Conservation (phyloP, 148 eudicot species). For the Silene uniflora region DNA sequence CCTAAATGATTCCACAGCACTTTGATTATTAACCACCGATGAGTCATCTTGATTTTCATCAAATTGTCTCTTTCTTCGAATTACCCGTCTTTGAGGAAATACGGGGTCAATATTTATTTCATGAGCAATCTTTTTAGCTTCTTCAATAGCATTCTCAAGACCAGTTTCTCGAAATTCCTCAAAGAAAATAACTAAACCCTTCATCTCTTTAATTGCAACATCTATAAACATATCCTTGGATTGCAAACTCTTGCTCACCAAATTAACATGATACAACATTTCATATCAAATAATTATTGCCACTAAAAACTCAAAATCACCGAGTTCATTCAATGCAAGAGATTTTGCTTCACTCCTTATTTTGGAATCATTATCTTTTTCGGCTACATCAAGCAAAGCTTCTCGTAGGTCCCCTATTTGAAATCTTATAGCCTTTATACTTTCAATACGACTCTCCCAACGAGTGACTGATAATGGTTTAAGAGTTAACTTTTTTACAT, state of each 20-base stretch:
- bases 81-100: not conserved
- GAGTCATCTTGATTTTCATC: not conserved
- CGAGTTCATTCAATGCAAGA: not conserved
- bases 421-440: too few relatives aligned
- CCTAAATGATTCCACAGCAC: not conserved
- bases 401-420: not conserved
- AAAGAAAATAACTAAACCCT: too few relatives aligned
- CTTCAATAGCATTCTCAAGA: not conserved
- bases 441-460: too few relatives aligned
- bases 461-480: too few relatives aligned
- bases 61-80: too few relatives aligned
- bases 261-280: not conserved
- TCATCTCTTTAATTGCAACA: conserved; percentile 18
- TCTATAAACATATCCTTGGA: conserved; percentile 2
- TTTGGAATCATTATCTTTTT: too few relatives aligned
- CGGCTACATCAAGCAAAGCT: conserved; percentile 8
- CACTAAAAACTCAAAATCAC: conserved; percentile 11
- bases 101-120: too few relatives aligned
- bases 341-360: not conserved
- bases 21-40: not conserved
- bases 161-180: too few relatives aligned
- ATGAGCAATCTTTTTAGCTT: not conserved
- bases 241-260: not conserved
- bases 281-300: conserved; percentile 7
- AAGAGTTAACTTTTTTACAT: too few relatives aligned